phyloP scores from a whole-genome alignment of 768 basidiomycete genomes.

The Russula vinacea region DNA sequence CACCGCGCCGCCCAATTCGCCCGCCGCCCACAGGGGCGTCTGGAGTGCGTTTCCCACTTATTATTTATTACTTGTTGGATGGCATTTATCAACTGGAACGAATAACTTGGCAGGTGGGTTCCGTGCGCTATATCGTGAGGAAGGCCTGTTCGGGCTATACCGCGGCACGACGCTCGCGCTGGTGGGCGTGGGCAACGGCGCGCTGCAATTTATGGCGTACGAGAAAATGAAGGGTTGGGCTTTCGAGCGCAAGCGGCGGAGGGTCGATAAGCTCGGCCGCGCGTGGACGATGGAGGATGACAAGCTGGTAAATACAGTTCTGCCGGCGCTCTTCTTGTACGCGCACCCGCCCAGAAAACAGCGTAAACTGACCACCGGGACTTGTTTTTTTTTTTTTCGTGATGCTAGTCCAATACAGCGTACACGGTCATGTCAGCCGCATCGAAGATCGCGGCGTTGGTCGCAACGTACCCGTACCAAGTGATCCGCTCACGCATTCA shows the following conservation, averaged over 20 bases:
- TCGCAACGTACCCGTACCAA: conserved; percentile 93
- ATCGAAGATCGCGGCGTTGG: conserved; percentile 82
- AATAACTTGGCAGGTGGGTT: conserved; percentile 61
- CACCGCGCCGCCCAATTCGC: conserved; percentile 65
- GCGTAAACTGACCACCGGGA: background rate
- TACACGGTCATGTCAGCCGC: conserved; percentile 91
- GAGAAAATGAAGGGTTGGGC: conserved; percentile 94
- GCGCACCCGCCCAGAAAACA: background rate
- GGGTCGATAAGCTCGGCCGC: conserved; percentile 57
- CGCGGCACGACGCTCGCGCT: conserved; percentile 85
- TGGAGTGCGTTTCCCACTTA: conserved; percentile 52
- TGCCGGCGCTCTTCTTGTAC: background rate
- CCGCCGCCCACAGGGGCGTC: conserved; percentile 73
- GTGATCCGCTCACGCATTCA: conserved; percentile 93
- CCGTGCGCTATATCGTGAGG: conserved; percentile 60
- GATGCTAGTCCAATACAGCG: conserved; percentile 73
- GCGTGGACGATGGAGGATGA: conserved; percentile 71
- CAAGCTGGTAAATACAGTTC: conserved; percentile 65
- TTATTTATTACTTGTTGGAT: too few relatives aligned
- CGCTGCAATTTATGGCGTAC: conserved; percentile 93
- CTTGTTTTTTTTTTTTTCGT: too few relatives aligned
- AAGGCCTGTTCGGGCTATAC: conserved; percentile 79
- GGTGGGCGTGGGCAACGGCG: conserved; percentile 91
- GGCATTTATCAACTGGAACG: background rate
- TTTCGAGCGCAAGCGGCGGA: conserved; percentile 70